These are phyloP conservation scores for Balansia obtecta DNA, from an alignment of 2,329 filamentous ascomycete genomes.

Conservation along the genomic window DNA sequence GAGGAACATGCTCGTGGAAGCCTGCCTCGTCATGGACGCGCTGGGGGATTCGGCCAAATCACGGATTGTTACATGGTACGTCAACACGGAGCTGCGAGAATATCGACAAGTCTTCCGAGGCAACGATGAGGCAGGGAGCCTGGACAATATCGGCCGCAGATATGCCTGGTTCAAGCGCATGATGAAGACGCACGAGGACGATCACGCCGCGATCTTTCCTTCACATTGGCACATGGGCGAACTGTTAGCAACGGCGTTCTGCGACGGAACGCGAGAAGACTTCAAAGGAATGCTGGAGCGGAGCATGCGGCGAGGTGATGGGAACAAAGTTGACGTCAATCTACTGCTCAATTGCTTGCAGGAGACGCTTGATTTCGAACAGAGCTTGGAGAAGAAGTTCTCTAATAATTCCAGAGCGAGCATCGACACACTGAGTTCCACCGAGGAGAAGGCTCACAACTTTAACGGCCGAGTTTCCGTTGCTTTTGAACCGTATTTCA, in stretches of 20 bases:
- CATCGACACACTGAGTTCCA: slow-evolving; percentile 77
- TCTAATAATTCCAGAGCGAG: slow-evolving; percentile 62
- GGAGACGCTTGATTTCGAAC: slow-evolving; percentile 94
- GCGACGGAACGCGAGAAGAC: slow-evolving; percentile 88
- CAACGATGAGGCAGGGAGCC: slow-evolving; percentile 87
- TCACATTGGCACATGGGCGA: slow-evolving; percentile 82
- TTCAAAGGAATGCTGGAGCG: slow-evolving; percentile 86
- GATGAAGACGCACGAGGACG: slow-evolving; percentile 89
- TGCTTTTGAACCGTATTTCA: slow-evolving; percentile 94
- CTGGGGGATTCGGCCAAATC: slow-evolving; percentile 76
- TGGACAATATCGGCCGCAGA: slow-evolving; percentile 90
- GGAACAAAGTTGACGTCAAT: slow-evolving; percentile 78
- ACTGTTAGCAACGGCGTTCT: slow-evolving; percentile 80
- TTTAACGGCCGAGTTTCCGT: slow-evolving; percentile 91
- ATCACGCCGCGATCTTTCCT: slow-evolving; percentile 82
- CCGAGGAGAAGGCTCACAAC: slow-evolving; percentile 60
- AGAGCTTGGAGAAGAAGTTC: slow-evolving; percentile 77
- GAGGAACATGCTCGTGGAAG: slow-evolving; percentile 64
- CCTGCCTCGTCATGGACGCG: slow-evolving; percentile 88
- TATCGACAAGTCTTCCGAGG: slow-evolving; percentile 93
- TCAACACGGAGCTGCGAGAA: slow-evolving; percentile 91
- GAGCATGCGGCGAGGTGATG: slow-evolving; percentile 67
- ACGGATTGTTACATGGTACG: slow-evolving; percentile 87
- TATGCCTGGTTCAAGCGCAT: slow-evolving; percentile 97
- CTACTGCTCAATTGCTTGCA: slow-evolving; percentile 79